Evolutionary conservation across 805 yeast genomes (phyloP).

Genomic region (Teunomyces stri): DNA sequence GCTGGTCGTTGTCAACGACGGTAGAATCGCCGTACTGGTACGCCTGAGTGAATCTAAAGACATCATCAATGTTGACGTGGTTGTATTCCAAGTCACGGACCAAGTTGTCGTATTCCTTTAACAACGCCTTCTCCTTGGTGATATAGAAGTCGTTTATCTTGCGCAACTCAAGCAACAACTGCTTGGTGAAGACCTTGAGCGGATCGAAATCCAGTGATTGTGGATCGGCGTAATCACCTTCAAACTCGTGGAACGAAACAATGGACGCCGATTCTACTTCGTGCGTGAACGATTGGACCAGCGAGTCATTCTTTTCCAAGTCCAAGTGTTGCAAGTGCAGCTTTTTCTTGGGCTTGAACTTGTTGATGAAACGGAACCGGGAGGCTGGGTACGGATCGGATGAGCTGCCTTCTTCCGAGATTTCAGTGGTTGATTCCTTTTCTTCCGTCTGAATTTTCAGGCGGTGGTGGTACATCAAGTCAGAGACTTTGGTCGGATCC

Average conservation of each 20-base stretch:
- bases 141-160: slow-evolving; percentile 55
- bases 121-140: slow-evolving; percentile 45
- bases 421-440: neutral
- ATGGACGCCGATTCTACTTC: slow-evolving; percentile 19
- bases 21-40: slow-evolving; percentile 16
- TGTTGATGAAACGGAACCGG: slow-evolving; percentile 16
- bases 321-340: slow-evolving; percentile 5
- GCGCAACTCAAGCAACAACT: slow-evolving; percentile 45
- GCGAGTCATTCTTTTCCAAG: slow-evolving; percentile 8
- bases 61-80: slow-evolving; percentile 24
- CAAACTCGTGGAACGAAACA: slow-evolving; percentile 11
- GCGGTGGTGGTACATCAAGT: slow-evolving; percentile 18
- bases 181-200: slow-evolving; percentile 44
- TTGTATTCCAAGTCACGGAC: slow-evolving; percentile 44
- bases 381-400: slow-evolving; percentile 7
- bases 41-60: slow-evolving; percentile 24
- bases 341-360: slow-evolving; percentile 13
- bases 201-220: slow-evolving; percentile 18
- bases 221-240: slow-evolving; percentile 8
- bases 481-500: slow-evolving; percentile 26
- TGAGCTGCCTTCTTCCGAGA: neutral
- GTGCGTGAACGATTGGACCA: slow-evolving; percentile 11
- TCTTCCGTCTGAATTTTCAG: neutral
- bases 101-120: slow-evolving; percentile 44
- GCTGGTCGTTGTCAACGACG: slow-evolving; percentile 13